Evolutionary conservation across 2,329 filamentous ascomycete species (phyloP).

Genomic region (Pseudocercospora vitis): DNA sequence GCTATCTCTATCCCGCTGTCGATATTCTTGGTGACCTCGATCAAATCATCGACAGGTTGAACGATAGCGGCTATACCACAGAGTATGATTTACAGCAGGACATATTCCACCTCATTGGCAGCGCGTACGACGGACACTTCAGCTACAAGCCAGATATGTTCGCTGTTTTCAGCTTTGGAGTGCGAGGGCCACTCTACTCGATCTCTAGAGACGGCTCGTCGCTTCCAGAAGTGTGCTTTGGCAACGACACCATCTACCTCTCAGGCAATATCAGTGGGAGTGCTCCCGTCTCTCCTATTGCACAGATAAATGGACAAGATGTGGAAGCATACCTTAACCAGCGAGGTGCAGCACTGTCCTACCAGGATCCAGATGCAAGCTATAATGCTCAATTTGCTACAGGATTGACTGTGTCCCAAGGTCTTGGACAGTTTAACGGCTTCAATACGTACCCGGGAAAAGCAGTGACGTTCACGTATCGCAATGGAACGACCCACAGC

Average conservation of each 20-base stretch:
- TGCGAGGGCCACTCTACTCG: conserved; percentile 16
- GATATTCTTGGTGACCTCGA: conserved; percentile 43
- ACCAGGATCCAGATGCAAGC: conserved; percentile 44
- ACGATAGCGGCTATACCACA: conserved; percentile 35
- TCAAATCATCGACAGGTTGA: conserved; percentile 36
- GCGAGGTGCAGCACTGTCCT: conserved; percentile 34
- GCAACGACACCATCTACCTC: conserved; percentile 31
- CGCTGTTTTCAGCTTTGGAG: conserved; percentile 40
- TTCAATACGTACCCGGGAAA: not conserved
- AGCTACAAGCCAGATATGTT: conserved; percentile 41
- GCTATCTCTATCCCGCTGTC: conserved; percentile 38
- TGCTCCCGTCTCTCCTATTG: conserved; percentile 36
- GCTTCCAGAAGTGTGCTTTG: conserved; percentile 41
- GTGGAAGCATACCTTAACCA: conserved; percentile 38
- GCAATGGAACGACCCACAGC: conserved; percentile 39
- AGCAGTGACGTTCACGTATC: conserved; percentile 31
- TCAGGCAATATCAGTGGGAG: not conserved
- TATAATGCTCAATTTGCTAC: conserved; percentile 44
- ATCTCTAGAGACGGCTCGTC: conserved; percentile 40
- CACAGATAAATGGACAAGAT: conserved; percentile 41
- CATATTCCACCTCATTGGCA: conserved; percentile 38
- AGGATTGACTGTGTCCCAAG: conserved; percentile 23
- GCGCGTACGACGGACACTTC: conserved; percentile 46
- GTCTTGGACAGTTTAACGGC: not conserved
- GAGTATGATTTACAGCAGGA: conserved; percentile 46